These are phyloP conservation scores for Colletotrichum tanaceti DNA, from an alignment of 2,329 filamentous ascomycete genomes.

Conservation along the genomic window DNA sequence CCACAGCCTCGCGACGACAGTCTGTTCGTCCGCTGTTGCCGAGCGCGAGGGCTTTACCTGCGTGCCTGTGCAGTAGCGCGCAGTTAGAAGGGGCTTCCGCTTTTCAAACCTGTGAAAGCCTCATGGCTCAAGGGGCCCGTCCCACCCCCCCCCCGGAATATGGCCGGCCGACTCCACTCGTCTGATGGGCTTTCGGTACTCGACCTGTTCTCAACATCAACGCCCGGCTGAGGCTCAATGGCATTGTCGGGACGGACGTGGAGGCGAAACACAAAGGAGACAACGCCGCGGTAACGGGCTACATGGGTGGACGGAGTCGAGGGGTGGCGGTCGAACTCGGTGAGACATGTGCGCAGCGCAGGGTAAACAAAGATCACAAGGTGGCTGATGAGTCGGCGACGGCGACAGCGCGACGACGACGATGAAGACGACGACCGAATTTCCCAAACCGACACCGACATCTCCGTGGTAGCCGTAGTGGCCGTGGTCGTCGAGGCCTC, in stretches of 20 bases:
- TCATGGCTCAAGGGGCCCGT: too few relatives aligned
- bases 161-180: constrained; percentile 34
- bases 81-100: not conserved
- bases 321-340: not conserved
- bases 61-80: constrained; percentile 16
- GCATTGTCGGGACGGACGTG: constrained; percentile 2
- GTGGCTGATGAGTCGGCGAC: constrained; percentile 2
- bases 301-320: constrained; percentile 18
- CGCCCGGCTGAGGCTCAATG: constrained; percentile 35
- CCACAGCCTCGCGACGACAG: constrained; percentile 37
- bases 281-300: not conserved
- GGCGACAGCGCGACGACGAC: not conserved
- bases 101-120: too few relatives aligned
- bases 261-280: constrained; percentile 28
- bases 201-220: constrained; percentile 27
- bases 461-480: not conserved
- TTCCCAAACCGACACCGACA: constrained; percentile 30
- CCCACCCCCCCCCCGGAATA: constrained; percentile 22
- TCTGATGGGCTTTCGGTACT: constrained; percentile 9
- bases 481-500: not conserved
- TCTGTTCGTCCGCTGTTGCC: constrained; percentile 38
- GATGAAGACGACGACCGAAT: constrained; percentile 6
- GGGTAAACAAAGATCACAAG: constrained; percentile 18
- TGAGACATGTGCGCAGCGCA: constrained; percentile 2
- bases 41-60: constrained; percentile 23